Evolutionary conservation across 176 grass and related monocot species (phyloP), one percentile per base, ranked within the genome.

Genomic region (Cenchrus fungigraminus): DNA sequence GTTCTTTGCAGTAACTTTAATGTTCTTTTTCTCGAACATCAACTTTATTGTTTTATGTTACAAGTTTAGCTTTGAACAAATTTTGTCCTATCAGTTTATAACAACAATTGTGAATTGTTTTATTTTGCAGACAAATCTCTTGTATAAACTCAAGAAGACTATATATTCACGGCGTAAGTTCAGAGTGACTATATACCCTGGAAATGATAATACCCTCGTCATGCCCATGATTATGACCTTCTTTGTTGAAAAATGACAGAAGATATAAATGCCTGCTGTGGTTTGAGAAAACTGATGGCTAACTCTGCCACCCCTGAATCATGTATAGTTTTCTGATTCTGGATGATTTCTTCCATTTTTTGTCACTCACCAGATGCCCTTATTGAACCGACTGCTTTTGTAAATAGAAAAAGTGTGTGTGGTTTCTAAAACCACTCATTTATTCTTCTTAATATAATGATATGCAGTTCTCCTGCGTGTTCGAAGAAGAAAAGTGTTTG

Each of bases 81-180:
- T 28, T 86, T 77, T 52, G 14, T 44, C 47, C 40, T 78, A 51
- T 79, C 58, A 50, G 22, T 9, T 14, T 66, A 63, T 80, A 52
- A 52, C 25, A 71, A 65, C 63, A 84, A 20, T 57, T 37, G 10
- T 71, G 20, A 59, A 69, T 42, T 42, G 25, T 79, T 65, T 52
- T 34, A 89, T 56, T 86, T 28, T 88, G 90, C 93, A 94, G 97
- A 91, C 93, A 75, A 91, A 79, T 91, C 91, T 99, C 70, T 65
- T 91, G 79, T 96, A 99, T 79, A 99, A 89, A 84, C 88, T 99
- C 52, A 93, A 86, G 75, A 86, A 99, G 91, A 76, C 78, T 34
- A 43, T 96, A 12, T 96, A 96, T 89, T 94, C 93, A 76, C 86
- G 93, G 79, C 83, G 72, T 31, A 96, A 96, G 72, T 99, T 96